phyloP scores from a whole-genome alignment of 345 rosid species.

The Stellera chamaejasme region DNA sequence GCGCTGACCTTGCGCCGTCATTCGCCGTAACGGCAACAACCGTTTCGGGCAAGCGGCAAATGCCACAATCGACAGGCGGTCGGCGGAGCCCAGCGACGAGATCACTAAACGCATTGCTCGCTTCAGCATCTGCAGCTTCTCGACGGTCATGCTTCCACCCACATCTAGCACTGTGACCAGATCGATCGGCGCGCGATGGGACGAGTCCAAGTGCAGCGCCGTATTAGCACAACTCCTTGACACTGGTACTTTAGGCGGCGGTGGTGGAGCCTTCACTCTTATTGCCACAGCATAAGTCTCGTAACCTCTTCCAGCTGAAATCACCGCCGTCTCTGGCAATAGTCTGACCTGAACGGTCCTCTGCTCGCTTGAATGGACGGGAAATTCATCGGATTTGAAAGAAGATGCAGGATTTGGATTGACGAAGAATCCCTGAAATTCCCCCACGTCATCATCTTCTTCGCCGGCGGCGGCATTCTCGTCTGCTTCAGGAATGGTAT shows the following conservation, averaged over 20 bases:
- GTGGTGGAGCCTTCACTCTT: slow-evolving; percentile 50
- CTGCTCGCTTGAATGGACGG: slow-evolving; percentile 24
- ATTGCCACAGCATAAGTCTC: slow-evolving; percentile 61
- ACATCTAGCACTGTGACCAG: slow-evolving; percentile 66
- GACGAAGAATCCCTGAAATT: slow-evolving; percentile 75
- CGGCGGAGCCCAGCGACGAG: slow-evolving; percentile 54
- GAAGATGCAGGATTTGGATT: slow-evolving; percentile 33
- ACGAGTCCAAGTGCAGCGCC: slow-evolving; percentile 20
- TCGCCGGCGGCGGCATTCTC: slow-evolving; percentile 41
- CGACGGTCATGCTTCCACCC: slow-evolving; percentile 46
- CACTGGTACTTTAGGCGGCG: slow-evolving; percentile 1
- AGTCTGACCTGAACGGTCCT: slow-evolving; percentile 48
- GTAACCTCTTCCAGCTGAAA: slow-evolving; percentile 47
- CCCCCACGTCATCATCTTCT: slow-evolving; percentile 27
- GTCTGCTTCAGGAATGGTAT: slow-evolving; percentile 64
- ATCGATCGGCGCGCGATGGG: slow-evolving; percentile 65
- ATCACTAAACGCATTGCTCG: slow-evolving; percentile 61
- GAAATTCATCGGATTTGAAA: slow-evolving; percentile 35
- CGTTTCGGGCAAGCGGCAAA: slow-evolving; percentile 51
- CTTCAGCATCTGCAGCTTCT: slow-evolving; percentile 57
- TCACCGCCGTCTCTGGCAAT: slow-evolving; percentile 55
- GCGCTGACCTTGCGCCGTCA: slow-evolving; percentile 70
- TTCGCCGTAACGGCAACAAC: slow-evolving; percentile 53
- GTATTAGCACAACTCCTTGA: slow-evolving; percentile 7
- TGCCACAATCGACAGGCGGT: slow-evolving; percentile 67